phyloP scores from a whole-genome alignment of 352 stramenopile genomes.

The Globisporangium parvum region DNA sequence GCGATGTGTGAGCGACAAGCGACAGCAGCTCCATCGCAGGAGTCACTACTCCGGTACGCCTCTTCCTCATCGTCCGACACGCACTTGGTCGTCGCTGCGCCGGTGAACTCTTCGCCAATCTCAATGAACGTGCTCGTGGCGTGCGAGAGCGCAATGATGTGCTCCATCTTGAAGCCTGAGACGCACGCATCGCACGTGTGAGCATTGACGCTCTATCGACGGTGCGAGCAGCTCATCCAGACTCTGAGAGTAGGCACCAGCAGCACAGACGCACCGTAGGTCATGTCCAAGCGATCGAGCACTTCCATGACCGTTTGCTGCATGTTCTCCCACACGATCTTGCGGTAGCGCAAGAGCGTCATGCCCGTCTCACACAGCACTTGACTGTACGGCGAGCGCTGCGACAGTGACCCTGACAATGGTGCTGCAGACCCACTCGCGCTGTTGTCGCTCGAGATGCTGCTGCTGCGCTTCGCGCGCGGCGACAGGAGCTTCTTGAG shows the following conservation, averaged over 20 bases:
- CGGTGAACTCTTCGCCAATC: constrained; percentile 84
- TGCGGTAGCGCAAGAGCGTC: constrained; percentile 69
- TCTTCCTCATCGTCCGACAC: constrained; percentile 6
- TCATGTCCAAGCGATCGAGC: constrained; percentile 63
- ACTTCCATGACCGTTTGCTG: constrained; percentile 73
- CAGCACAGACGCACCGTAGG: constrained; percentile 37
- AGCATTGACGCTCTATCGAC: no score
- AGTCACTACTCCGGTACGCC: no score
- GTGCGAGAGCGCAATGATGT: constrained; percentile 79
- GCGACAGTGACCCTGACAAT: background rate
- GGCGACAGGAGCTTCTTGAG: constrained; percentile 19
- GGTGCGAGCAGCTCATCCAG: constrained; percentile 1
- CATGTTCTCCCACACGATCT: constrained; percentile 86
- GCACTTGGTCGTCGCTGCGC: constrained; percentile 59
- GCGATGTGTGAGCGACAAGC: no score
- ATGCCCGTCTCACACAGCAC: constrained; percentile 76
- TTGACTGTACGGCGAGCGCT: constrained; percentile 49
- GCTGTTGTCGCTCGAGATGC: constrained; percentile 19
- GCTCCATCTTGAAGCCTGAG: constrained; percentile 82
- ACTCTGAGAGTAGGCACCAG: background rate
- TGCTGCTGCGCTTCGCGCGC: constrained; percentile 29
- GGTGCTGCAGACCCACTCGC: background rate
- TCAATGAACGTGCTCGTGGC: constrained; percentile 70
- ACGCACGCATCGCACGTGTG: background rate
- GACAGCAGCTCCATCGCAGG: no score